A percentile compares a stretch with the other conserved stretches of the same genome.
Conservation (phyloP, 2,329 filamentous ascomycete species). For the Sphaerulina musiva region DNA sequence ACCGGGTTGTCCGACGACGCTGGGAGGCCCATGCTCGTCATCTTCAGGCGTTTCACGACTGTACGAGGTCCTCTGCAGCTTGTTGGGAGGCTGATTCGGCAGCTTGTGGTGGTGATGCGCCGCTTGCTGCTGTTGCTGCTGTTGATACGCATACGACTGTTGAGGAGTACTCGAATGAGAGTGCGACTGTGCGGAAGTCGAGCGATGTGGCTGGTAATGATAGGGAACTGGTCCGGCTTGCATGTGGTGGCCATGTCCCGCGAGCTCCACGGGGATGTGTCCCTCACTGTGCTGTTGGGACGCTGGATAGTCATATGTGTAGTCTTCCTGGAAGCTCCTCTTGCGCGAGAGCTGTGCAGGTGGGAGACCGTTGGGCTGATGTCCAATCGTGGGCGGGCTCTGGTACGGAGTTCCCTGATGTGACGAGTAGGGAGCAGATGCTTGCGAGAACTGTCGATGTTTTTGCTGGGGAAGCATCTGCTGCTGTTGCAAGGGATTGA, state of each 20-base stretch:
- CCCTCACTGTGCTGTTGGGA: slow-evolving; percentile 33
- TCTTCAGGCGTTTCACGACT: slow-evolving; percentile 31
- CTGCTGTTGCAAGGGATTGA: slow-evolving; percentile 21
- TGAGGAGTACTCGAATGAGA: slow-evolving; percentile 20
- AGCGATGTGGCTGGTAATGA: slow-evolving; percentile 23
- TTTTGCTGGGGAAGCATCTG: slow-evolving; percentile 24
- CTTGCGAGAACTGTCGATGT: slow-evolving; percentile 22
- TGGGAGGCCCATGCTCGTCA: slow-evolving; percentile 57
- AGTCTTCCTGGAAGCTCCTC: slow-evolving; percentile 40
- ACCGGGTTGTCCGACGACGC: slow-evolving; percentile 75
- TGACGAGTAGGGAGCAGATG: slow-evolving; percentile 21
- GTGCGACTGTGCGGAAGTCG: slow-evolving; percentile 21
- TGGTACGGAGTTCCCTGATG: slow-evolving; percentile 30
- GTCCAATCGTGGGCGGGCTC: slow-evolving; percentile 30
- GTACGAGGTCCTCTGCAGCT: slow-evolving; percentile 51
- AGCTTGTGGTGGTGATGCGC: slow-evolving; percentile 73
- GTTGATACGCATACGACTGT: slow-evolving; percentile 31
- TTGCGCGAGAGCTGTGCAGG: slow-evolving; percentile 33
- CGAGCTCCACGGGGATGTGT: slow-evolving; percentile 37
- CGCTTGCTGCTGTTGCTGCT: slow-evolving; percentile 43
- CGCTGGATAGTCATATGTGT: slow-evolving; percentile 38
- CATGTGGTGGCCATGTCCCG: slow-evolving; percentile 29
- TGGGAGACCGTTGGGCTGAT: slow-evolving; percentile 22
- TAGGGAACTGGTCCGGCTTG: slow-evolving; percentile 19
- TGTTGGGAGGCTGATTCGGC: slow-evolving; percentile 64